These are phyloP conservation scores for Suillus americanus DNA, from an alignment of 768 basidiomycete genomes.

Conservation along the genomic window DNA sequence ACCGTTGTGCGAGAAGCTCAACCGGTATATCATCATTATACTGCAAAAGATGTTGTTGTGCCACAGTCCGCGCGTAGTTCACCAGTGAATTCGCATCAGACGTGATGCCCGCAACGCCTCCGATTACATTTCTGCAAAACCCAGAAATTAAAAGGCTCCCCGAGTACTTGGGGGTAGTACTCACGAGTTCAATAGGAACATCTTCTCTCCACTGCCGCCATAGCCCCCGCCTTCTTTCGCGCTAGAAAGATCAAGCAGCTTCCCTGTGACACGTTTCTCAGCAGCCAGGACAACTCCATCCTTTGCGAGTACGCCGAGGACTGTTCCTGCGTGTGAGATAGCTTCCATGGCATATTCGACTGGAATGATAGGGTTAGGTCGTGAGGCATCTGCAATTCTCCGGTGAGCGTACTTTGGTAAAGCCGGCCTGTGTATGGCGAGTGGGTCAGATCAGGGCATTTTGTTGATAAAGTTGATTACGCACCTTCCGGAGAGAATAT, in stretches of 20 bases:
- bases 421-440: slow-evolving; percentile 65
- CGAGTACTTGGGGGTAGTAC: slow-evolving; percentile 24
- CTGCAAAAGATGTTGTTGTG: slow-evolving; percentile 82
- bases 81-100: slow-evolving; percentile 98
- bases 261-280: slow-evolving; percentile 98
- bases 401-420: slow-evolving; percentile 78
- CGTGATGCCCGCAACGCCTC: slow-evolving; percentile 92
- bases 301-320: slow-evolving; percentile 88
- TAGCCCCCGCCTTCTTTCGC: slow-evolving; percentile 81
- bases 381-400: not conserved
- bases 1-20: slow-evolving; percentile 87
- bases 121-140: slow-evolving; percentile 80
- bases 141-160: not conserved
- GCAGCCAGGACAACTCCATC: slow-evolving; percentile 91
- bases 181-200: slow-evolving; percentile 90
- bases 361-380: slow-evolving; percentile 30
- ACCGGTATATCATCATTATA: slow-evolving; percentile 99
- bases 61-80: slow-evolving; percentile 89
- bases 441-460: slow-evolving; percentile 13
- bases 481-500: slow-evolving; percentile 98
- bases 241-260: slow-evolving; percentile 88
- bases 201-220: slow-evolving; percentile 97
- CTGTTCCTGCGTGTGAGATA: slow-evolving; percentile 93
- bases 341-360: slow-evolving; percentile 99
- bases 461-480: slow-evolving; percentile 17